Base-by-base conservation (phyloP, 2,329 filamentous ascomycete species). In the Verticillium albo-atrum region DNA sequence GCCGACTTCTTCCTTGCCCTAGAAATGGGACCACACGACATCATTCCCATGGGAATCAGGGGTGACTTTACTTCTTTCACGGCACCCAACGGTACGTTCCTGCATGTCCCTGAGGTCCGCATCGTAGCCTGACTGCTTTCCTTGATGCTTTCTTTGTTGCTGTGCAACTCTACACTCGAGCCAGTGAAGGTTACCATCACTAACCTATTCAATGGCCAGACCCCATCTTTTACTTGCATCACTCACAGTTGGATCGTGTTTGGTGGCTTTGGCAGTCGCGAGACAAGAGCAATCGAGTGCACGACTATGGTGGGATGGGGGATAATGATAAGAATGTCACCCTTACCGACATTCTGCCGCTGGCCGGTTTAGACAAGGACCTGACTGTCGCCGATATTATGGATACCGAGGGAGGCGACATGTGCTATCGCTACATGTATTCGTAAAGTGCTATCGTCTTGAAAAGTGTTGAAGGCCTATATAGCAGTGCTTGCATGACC, bases 181-280 rank as follows among this genome's bases (percentile, higher is more conserved):
- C 3, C 17, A 37, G 14, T 15, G 15, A 17, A 37, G 14, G 4
- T 15, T 6, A 12, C 4, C 1, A 2, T 28, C 3, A 23, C 55
- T 57, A 54, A 56, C n/a, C 14, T 6, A n/a, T n/a, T 15, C 15
- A 12, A 14, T 6, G 9, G 52, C 37, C 28, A 61, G 63, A 65
- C 30, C 63, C 63, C n/a, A 58, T 65, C 28, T 63, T 65, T 56
- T 65, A 62, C 27, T 56, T 63, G 14, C 63, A 65, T 28, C 63
- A 65, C 56, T 30, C 60, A 3, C 60, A 63, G 56, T 55, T 65
- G 5, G 63, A 65, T 54, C 59, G 62, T 14, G 20, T 62, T 14
- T 65, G 63, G 63, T 65, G 59, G 60, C 57, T 61, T 26, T 65
- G 63, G 63, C 63, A 65, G 50, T 50, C 54, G 53, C 56, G 57